phyloP scores from a whole-genome alignment of 345 rosid species.

The Gynandropsis gynandra region DNA sequence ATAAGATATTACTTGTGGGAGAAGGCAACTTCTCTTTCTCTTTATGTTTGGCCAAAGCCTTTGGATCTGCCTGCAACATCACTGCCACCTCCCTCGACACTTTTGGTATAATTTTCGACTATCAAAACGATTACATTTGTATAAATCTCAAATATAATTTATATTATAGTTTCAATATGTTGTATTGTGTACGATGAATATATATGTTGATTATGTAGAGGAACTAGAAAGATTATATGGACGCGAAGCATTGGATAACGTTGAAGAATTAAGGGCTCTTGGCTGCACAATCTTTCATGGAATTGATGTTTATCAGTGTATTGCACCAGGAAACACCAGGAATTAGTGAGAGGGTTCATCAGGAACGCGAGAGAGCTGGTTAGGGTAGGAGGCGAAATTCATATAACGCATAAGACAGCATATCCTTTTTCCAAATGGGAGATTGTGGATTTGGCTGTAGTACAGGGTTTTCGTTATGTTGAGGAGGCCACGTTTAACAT shows the following conservation, averaged over 20 bases:
- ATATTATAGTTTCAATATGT: neutral
- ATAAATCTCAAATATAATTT: neutral
- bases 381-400: slow-evolving; percentile 38
- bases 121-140: neutral
- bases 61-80: slow-evolving; percentile 52
- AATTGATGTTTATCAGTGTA: slow-evolving; percentile 18
- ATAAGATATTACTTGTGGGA: slow-evolving; percentile 43
- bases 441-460: slow-evolving; percentile 27
- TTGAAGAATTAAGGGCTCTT: neutral
- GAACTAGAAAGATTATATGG: neutral
- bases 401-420: slow-evolving; percentile 48
- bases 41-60: slow-evolving; percentile 40
- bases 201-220: neutral
- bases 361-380: slow-evolving; percentile 40
- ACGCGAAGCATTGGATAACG: slow-evolving; percentile 4
- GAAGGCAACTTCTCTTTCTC: slow-evolving; percentile 67
- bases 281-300: slow-evolving; percentile 25
- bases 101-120: slow-evolving; percentile 22
- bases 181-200: neutral
- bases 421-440: slow-evolving; percentile 41
- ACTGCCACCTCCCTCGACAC: slow-evolving; percentile 49
- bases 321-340: slow-evolving; percentile 24
- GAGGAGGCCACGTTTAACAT: slow-evolving; percentile 23
- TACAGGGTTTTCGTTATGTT: slow-evolving; percentile 27
- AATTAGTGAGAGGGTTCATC: slow-evolving; percentile 39